Evolutionary conservation across 148 eudicot species (phyloP).

Genomic region (Silene latifolia): DNA sequence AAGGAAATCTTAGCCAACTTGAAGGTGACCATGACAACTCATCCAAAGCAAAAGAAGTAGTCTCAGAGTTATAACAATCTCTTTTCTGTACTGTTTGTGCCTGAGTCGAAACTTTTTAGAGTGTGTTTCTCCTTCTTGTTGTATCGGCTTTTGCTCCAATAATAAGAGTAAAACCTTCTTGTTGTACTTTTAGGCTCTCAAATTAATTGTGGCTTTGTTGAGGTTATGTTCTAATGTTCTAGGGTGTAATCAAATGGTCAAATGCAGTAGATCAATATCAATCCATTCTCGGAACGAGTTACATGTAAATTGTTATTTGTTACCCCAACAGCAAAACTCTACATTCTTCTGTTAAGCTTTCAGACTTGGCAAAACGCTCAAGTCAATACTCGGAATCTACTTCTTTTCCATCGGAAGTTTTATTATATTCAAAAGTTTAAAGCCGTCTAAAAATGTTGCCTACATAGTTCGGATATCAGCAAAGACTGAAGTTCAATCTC

Average conservation of each 20-base stretch:
- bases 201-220: constrained; percentile 23
- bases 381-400: background rate
- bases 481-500: too few species aligned
- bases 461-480: too few species aligned
- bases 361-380: background rate
- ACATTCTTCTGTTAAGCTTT: background rate
- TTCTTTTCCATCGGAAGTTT: too few species aligned
- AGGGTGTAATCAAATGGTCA: constrained; percentile 18
- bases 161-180: constrained; percentile 19
- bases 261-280: background rate
- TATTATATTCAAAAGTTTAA: too few species aligned
- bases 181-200: constrained; percentile 19
- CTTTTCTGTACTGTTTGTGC: constrained; percentile 17
- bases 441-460: too few species aligned
- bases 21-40: constrained; percentile 63
- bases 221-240: constrained; percentile 25
- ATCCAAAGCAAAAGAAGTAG: constrained; percentile 31
- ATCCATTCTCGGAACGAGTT: constrained; percentile 12
- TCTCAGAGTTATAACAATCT: constrained; percentile 39
- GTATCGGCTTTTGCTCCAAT: constrained; percentile 18
- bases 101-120: background rate
- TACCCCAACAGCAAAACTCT: background rate
- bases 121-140: background rate
- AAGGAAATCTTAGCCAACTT: constrained; percentile 97
- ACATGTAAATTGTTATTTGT: background rate